Evolutionary conservation across 2,329 filamentous ascomycete genomes (phyloP), one percentile per base, ranked within the genome.

Genomic region (Trichoderma endophyticum): DNA sequence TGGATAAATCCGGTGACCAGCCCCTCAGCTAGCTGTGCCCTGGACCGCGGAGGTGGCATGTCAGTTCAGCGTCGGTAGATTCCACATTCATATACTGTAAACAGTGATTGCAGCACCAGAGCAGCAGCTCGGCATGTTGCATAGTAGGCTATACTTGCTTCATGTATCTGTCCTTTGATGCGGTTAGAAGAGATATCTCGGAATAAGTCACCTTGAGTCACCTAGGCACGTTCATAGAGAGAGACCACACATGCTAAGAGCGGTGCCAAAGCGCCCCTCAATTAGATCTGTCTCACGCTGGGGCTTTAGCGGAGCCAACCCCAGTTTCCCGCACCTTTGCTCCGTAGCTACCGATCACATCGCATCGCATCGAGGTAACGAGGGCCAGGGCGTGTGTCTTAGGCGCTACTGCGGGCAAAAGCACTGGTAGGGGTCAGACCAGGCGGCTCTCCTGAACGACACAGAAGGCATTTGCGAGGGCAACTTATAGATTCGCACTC

Each of bases 1-100:
- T 24, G 68, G 66, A 69, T 61, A 54, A 62, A 61, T 32, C 28
- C n/a, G 66, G 57, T 34, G 57, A 30, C 28, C 62, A 69, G 54
- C n/a, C 28, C 66, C 48, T 51, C 36, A 51, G 57, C 56, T 36
- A 69, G 57, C 28, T 51, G 66, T 36, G 51, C 34, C 26, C 15
- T 67, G 24, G 64, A 6, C 26, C 4, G n/a, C 30, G n/a, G 43
- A 36, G 43, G 8, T 30, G 28, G 21, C 60, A 24, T 62, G n/a
- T 26, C 60, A 36, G 48, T 11, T 39, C 14, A 15, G 21, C 14
- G 30, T 48, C 43, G 4, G 21, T n/a, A 36, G 3, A 36, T 24
- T 36, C 9, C 7, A 18, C 12, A 26, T 56, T 32, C 30, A 56
- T 39, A 14, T 28, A 3, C 15, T 9, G 21, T 36, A 18, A 34